Base-by-base conservation (phyloP, 2,329 filamentous ascomycete genomes). In the Eutypella sp. region DNA sequence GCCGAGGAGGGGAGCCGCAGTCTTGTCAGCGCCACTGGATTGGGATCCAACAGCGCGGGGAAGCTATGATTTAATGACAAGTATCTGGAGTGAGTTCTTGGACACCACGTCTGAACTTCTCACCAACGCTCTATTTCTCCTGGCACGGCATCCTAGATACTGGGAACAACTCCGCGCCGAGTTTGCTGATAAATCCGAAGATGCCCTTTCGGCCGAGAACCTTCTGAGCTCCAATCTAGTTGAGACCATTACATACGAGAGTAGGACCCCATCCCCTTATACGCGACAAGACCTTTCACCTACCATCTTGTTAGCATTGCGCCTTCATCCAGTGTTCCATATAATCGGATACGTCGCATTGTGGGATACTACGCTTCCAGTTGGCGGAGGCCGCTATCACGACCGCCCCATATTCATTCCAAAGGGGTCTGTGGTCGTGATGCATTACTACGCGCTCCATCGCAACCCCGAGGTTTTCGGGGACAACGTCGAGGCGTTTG, bases 81-180 rank as follows among this genome's bases (percentile, higher is more conserved):
- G n/a, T n/a, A n/a, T n/a, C n/a, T n/a, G n/a, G n/a, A n/a, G n/a
- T n/a, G n/a, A n/a, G n/a, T n/a, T n/a, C n/a, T n/a, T n/a, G 22
- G 50, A 52, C 23, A 52, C 50, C 5, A 52, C 50, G 5, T 50
- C 50, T 7, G 45, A 46, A 9, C 38, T 48, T 6, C 43, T 52
- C 6, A 45, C 45, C 2, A 50, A 50, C 40, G 41, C 40, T 5
- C 33, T 52, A 9, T 47, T 48, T 22, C 23, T 50, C 6, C 29
- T 52, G 5, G 40, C 48, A 18, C 50, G 47, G 2, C 40, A 47
- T 38, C 50, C 48, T 1, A 19, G 20, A 16, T 41, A 47, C 24
- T 52, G 50, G 50, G 18, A 42, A 18, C 45, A 41, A 5, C 45
- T 52, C n/a, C 42, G 47, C 3, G 15, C n/a, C 11, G 50, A 52